Evolutionary conservation across 2,329 filamentous ascomycete genomes (phyloP).

Genomic region (Fusarium aywerte): DNA sequence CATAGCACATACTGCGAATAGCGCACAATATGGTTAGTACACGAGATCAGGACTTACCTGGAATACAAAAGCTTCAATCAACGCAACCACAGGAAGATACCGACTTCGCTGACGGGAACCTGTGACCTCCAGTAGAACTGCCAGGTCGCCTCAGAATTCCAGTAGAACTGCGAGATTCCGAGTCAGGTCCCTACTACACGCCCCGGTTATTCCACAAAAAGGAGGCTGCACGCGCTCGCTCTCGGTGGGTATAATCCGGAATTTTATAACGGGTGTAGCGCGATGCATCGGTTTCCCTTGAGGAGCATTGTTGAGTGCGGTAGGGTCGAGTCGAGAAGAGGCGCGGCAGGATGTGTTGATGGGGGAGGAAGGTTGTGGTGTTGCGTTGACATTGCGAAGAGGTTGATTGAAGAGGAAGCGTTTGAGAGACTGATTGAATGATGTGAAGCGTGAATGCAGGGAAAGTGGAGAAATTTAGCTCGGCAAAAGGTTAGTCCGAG

Average conservation of each 20-base stretch:
- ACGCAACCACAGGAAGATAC: neutral
- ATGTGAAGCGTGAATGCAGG: neutral
- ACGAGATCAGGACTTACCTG: neutral
- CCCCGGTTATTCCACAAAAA: slow-evolving; percentile 22
- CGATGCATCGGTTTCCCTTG: neutral
- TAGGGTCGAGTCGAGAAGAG: neutral
- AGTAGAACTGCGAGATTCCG: slow-evolving; percentile 23
- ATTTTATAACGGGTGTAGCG: slow-evolving; percentile 24
- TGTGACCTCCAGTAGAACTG: slow-evolving; percentile 25
- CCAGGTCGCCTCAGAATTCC: slow-evolving; percentile 20
- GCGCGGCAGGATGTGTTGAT: neutral
- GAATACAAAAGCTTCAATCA: neutral
- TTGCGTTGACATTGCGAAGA: slow-evolving; percentile 7
- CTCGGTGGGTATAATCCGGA: slow-evolving; percentile 23
- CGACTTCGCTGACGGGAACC: slow-evolving; percentile 9
- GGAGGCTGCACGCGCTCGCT: neutral
- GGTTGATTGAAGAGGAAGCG: neutral
- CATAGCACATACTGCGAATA: slow-evolving; percentile 4
- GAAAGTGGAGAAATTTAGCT: neutral
- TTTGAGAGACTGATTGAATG: neutral
- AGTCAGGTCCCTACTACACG: slow-evolving; percentile 20
- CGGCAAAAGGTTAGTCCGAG: neutral
- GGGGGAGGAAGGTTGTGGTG: no score
- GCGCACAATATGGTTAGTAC: neutral
- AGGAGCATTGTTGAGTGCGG: neutral